Evolutionary conservation across 768 basidiomycete genomes (phyloP).

Genomic region (Crepidotus variabilis): DNA sequence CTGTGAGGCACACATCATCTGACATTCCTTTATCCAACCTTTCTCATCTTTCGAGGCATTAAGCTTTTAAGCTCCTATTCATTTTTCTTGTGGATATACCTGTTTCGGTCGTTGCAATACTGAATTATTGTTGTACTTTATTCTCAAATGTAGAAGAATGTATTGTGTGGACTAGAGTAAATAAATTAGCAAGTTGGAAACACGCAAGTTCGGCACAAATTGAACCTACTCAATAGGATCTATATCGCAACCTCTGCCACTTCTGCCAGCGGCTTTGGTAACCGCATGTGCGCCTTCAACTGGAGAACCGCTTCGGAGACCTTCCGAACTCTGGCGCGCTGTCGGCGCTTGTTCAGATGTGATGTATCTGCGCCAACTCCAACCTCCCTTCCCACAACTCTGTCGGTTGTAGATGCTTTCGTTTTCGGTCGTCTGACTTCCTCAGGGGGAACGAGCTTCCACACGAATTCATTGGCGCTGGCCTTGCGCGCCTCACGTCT

Average conservation of each 20-base stretch:
- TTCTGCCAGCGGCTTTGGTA: not conserved
- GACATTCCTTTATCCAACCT: not conserved
- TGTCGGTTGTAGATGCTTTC: slow-evolving; percentile 18
- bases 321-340: slow-evolving; percentile 40
- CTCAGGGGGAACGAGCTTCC: slow-evolving; percentile 15
- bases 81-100: too few species aligned
- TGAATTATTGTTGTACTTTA: too few species aligned
- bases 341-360: slow-evolving; percentile 55
- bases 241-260: not conserved
- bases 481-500: slow-evolving; percentile 13
- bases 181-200: not conserved
- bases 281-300: not conserved
- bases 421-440: slow-evolving; percentile 8
- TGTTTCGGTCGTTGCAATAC: too few species aligned
- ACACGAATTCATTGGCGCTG: slow-evolving; percentile 12
- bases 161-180: not conserved
- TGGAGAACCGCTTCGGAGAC: slow-evolving; percentile 23
- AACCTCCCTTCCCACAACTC: slow-evolving; percentile 41
- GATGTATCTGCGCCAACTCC: slow-evolving; percentile 48
- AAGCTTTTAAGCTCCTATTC: too few species aligned
- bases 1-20: not conserved
- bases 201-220: too few species aligned
- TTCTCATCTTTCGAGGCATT: not conserved
- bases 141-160: too few species aligned
- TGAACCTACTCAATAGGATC: not conserved